Base-by-base conservation (phyloP, 805 yeast species). In the Myxozyma melibiosi region DNA sequence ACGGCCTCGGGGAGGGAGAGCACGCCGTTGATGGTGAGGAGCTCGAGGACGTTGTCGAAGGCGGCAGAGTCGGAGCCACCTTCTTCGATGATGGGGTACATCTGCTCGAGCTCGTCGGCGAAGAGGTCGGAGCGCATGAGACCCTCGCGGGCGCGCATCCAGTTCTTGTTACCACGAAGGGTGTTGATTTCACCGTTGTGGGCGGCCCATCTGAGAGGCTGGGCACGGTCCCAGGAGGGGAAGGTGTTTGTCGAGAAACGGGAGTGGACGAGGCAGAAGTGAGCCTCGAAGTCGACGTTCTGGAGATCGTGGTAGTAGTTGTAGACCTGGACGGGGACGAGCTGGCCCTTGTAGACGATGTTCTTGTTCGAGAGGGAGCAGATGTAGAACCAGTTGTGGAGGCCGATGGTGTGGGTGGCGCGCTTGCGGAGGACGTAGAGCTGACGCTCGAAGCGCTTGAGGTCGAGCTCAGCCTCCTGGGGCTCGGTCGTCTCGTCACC, bases 161-260 rank as follows among this genome's bases (percentile, higher is more conserved):
- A 94, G 76, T 92, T 92, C 76, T 92, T 94, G 82, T 92, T 92
- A 66, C 99, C 99, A 74, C 98, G 83, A 70, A 92, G 77, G 39
- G 99, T 92, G 76, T 92, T 92, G 73, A 92, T 94, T 76, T 92
- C 99, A 80, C 99, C 99, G 73, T 92, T 92, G 76, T 92, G 99
- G 38, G 99, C 99, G 31, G 96, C 89, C 86, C 95, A 86, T 73
- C 98, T 81, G 69, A 92, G 80, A 47, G 99, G 99, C 76, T 92
- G 99, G 24, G 99, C 98, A 75, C 99, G 84, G 76, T 94, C 99
- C 99, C 99, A 92, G n/a, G 97, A 90, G 46, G 99, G 99, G 83
- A 92, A 92, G 47, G 99, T 92, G 74, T 92, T 92, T 31, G 99
- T 92, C 56, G 97, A 90, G 80, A 92, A 92, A 72, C 99, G 84